Conservation (phyloP, 2,329 filamentous ascomycete genomes). For the Aureobasidium sp. region DNA sequence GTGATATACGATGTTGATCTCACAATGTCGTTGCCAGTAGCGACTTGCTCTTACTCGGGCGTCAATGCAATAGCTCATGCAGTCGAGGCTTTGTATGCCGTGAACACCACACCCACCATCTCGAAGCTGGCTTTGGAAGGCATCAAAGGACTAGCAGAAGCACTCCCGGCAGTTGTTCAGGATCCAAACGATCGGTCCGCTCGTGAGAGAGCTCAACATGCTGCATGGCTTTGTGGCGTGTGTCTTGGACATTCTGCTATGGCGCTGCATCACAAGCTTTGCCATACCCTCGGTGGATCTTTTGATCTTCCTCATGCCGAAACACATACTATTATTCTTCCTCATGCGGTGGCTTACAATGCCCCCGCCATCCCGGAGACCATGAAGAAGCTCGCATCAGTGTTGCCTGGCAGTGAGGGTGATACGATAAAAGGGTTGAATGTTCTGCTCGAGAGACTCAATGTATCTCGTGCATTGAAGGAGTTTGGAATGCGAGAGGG, state of each 20-base stretch:
- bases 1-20: slow-evolving; percentile 59
- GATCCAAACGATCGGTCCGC: slow-evolving; percentile 27
- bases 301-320: slow-evolving; percentile 58
- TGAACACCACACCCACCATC: slow-evolving; percentile 50
- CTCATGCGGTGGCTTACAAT: slow-evolving; percentile 56
- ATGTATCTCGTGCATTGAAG: slow-evolving; percentile 45
- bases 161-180: slow-evolving; percentile 45
- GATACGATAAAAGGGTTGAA: slow-evolving; percentile 52
- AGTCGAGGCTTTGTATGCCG: slow-evolving; percentile 55
- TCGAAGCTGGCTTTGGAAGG: slow-evolving; percentile 51
- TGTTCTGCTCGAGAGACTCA: slow-evolving; percentile 43
- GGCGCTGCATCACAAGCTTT: slow-evolving; percentile 60
- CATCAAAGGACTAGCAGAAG: slow-evolving; percentile 42
- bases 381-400: slow-evolving; percentile 45
- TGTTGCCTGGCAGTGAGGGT: slow-evolving; percentile 47
- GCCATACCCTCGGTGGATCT: slow-evolving; percentile 54
- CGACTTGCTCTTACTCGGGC: slow-evolving; percentile 49
- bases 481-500: slow-evolving; percentile 51
- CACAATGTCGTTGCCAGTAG: slow-evolving; percentile 48
- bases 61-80: slow-evolving; percentile 59
- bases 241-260: slow-evolving; percentile 53
- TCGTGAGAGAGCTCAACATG: slow-evolving; percentile 43
- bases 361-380: slow-evolving; percentile 44
- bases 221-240: slow-evolving; percentile 55
- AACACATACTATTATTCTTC: slow-evolving; percentile 55